Evolutionary conservation across 257 asterid species (phyloP).

Genomic region (Fraxinus pennsylvanica): DNA sequence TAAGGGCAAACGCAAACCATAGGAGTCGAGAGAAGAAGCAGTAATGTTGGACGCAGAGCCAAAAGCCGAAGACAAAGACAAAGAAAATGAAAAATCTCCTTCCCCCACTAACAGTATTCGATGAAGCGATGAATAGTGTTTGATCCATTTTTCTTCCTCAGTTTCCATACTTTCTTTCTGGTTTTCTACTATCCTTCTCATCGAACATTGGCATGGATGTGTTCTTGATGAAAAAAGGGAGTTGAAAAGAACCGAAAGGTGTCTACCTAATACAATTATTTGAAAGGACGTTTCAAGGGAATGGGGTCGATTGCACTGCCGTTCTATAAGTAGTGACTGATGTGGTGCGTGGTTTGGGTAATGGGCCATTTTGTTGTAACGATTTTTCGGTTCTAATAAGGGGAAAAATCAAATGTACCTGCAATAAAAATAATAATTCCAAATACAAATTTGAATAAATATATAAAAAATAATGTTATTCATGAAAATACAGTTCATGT

Average conservation of each 20-base stretch:
- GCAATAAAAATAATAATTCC: too few species aligned
- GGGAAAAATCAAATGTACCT: too few species aligned
- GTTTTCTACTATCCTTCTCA: background rate
- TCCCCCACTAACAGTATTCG: conserved; percentile 60
- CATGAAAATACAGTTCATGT: too few species aligned
- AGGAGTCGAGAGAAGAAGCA: conserved; percentile 59
- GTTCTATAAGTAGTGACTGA: too few species aligned
- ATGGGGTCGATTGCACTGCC: too few species aligned
- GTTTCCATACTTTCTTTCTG: background rate
- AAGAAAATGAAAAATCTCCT: conserved; percentile 66
- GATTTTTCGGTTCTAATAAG: background rate
- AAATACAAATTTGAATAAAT: too few species aligned
- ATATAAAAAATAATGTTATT: too few species aligned
- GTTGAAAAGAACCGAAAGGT: background rate
- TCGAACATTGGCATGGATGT: too few species aligned
- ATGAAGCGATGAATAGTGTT: conserved; percentile 49
- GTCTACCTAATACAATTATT: too few species aligned
- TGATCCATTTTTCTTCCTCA: conserved; percentile 41
- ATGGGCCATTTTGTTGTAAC: too few species aligned
- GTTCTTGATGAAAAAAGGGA: too few species aligned
- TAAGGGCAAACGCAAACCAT: conserved; percentile 33
- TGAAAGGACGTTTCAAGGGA: too few species aligned
- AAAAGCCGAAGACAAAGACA: conserved; percentile 44
- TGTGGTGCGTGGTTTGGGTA: background rate
- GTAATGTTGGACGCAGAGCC: conserved; percentile 54